These are phyloP conservation scores for Chaetomium tenue DNA, from an alignment of 495 filamentous ascomycete species.

Conservation along the genomic window DNA sequence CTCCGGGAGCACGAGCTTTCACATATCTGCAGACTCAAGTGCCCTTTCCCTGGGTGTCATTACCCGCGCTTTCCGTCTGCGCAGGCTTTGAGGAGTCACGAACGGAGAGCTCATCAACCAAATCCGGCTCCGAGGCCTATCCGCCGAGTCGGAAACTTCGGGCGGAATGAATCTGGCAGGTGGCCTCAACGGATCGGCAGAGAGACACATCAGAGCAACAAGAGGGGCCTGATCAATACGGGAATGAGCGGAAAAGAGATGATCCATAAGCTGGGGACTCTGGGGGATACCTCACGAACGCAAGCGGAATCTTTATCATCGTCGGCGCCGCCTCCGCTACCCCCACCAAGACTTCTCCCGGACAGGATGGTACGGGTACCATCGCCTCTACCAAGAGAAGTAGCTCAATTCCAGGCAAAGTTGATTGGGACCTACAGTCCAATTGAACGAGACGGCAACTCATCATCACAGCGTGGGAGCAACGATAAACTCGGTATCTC, in stretches of 20 bases:
- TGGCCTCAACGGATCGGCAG: background rate
- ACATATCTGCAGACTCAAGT: background rate
- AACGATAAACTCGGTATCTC: too few species aligned
- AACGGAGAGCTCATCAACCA: background rate
- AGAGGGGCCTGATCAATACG: background rate
- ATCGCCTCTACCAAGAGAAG: too few species aligned
- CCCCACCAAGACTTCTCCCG: too few species aligned
- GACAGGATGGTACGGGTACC: too few species aligned
- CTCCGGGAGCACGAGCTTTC: conserved; percentile 5
- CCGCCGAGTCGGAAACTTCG: background rate
- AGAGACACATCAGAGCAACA: background rate
- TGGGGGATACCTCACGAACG: background rate
- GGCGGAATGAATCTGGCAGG: background rate
- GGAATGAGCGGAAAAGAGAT: background rate
- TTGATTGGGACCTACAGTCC: too few species aligned
- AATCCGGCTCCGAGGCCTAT: background rate
- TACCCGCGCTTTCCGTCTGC: background rate
- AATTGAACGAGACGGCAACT: too few species aligned
- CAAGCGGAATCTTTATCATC: too few species aligned
- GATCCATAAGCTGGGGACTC: background rate
- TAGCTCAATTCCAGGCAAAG: too few species aligned
- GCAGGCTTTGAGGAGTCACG: background rate
- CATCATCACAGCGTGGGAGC: too few species aligned
- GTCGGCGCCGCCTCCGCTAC: too few species aligned
- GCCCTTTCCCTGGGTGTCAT: background rate